Evolutionary conservation across 2,329 filamentous ascomycete genomes (phyloP).

Genomic region (Amesomyces nigricolor): DNA sequence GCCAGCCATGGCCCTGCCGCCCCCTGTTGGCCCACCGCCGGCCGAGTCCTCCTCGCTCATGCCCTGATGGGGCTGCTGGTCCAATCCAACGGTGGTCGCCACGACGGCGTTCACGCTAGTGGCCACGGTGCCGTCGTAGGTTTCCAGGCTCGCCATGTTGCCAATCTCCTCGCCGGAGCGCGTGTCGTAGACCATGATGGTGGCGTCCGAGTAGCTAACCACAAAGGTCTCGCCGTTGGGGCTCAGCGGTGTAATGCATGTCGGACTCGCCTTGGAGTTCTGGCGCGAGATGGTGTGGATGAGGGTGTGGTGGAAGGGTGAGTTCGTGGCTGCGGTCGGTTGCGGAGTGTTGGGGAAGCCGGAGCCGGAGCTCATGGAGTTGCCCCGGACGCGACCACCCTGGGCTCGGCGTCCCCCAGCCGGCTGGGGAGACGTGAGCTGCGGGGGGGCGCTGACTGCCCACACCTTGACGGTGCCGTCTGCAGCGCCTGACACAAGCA

Average conservation of each 20-base stretch:
- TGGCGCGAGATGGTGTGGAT: constrained; percentile 77
- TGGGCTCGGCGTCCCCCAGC: constrained; percentile 54
- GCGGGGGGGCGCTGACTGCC: constrained; percentile 88
- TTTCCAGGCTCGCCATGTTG: constrained; percentile 88
- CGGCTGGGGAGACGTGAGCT: constrained; percentile 73
- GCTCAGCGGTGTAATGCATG: constrained; percentile 87
- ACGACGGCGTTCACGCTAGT: constrained; percentile 89
- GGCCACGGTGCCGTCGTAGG: constrained; percentile 74
- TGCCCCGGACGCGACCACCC: constrained; percentile 68
- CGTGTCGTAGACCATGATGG: constrained; percentile 88
- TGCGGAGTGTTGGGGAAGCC: constrained; percentile 88
- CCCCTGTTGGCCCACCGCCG: constrained; percentile 74
- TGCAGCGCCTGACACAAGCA: constrained; percentile 86
- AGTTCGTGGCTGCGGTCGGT: constrained; percentile 76
- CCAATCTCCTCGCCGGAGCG: constrained; percentile 86
- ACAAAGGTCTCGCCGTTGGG: constrained; percentile 81
- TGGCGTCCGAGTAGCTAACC: constrained; percentile 85
- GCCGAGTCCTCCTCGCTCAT: constrained; percentile 67
- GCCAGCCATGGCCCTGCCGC: constrained; percentile 57
- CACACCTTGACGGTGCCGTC: constrained; percentile 90
- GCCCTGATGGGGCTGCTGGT: constrained; percentile 60
- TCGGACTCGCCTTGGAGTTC: constrained; percentile 68
- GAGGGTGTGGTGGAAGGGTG: constrained; percentile 81
- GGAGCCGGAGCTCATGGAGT: constrained; percentile 91
- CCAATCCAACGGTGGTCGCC: constrained; percentile 76